Percentiles rank a stretch among this genome's conserved stretches.
Conservation (phyloP, 768 basidiomycete genomes). For the Harrya chromipes region DNA sequence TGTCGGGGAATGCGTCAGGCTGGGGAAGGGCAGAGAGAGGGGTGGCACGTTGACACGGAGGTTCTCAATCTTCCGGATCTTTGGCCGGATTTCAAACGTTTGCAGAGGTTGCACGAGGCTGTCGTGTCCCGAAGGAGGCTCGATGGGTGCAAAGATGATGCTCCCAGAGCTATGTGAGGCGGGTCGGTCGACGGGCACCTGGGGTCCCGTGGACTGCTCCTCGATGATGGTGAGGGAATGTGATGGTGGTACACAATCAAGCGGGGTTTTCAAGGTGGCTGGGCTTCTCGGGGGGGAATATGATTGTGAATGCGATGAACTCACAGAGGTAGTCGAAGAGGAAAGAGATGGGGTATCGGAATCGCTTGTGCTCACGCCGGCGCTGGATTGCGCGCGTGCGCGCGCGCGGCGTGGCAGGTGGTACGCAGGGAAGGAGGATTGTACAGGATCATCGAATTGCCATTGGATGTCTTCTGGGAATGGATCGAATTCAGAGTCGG, state of each 20-base stretch:
- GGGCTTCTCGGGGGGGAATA: conserved; percentile 35
- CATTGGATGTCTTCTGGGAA: conserved; percentile 29
- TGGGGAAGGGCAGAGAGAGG: conserved; percentile 12
- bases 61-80: conserved; percentile 29
- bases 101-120: conserved; percentile 10
- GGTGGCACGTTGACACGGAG: conserved; percentile 31
- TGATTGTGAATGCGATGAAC: conserved; percentile 34
- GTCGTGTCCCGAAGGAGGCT: conserved; percentile 18
- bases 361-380: conserved; percentile 33
- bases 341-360: conserved; percentile 50
- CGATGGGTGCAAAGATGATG: conserved; percentile 20
- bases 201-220: conserved; percentile 31
- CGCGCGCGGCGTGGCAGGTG: conserved; percentile 35
- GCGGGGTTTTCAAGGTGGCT: conserved; percentile 30
- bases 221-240: conserved; percentile 38
- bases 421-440: conserved; percentile 21
- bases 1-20: conserved; percentile 13
- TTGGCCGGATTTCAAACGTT: conserved; percentile 13
- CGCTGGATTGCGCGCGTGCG: conserved; percentile 24
- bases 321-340: conserved; percentile 38
- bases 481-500: conserved; percentile 36
- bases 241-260: conserved; percentile 25
- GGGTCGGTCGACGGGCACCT: conserved; percentile 1
- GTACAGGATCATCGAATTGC: conserved; percentile 18
- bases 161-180: conserved; percentile 22